These are phyloP conservation scores for Coemansia sp. DNA, from an alignment of 192 early-diverging fungal species.

Conservation along the genomic window DNA sequence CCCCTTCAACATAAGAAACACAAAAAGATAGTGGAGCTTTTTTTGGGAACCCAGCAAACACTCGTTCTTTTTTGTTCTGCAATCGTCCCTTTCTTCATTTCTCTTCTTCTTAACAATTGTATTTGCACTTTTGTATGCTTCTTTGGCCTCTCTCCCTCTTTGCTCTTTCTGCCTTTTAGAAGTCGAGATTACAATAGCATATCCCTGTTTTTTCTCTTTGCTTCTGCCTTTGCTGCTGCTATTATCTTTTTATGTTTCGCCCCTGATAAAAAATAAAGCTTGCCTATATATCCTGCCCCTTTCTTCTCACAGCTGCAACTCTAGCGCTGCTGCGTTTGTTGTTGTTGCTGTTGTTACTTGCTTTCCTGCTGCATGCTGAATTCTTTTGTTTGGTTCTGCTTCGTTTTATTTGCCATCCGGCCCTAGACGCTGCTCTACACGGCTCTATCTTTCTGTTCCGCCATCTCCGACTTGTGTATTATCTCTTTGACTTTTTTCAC, in stretches of 20 bases:
- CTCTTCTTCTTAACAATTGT: constrained; percentile 2
- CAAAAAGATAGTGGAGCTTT: background rate
- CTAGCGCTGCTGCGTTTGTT: background rate
- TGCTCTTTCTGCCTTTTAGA: constrained; percentile 6
- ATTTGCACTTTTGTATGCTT: background rate
- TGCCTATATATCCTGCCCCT: background rate
- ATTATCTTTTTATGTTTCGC: background rate
- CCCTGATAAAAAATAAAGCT: background rate
- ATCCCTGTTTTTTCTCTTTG: background rate
- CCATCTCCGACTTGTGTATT: background rate
- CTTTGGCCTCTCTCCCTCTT: constrained; percentile 6
- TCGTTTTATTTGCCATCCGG: background rate
- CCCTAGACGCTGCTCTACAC: background rate
- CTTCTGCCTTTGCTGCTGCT: background rate
- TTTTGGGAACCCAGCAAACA: background rate
- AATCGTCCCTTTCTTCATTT: constrained; percentile 6
- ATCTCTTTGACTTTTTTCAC: constrained; percentile 8
- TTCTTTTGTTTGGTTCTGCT: constrained; percentile 3
- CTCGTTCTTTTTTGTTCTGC: constrained; percentile 1
- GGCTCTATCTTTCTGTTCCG: constrained; percentile 2
- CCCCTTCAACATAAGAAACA: background rate
- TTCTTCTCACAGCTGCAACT: background rate
- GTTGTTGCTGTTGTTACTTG: too few species aligned
- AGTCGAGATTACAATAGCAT: constrained; percentile 7
- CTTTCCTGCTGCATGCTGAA: background rate